Conservation (phyloP, 768 basidiomycete species). For the Boletales sp. region DNA sequence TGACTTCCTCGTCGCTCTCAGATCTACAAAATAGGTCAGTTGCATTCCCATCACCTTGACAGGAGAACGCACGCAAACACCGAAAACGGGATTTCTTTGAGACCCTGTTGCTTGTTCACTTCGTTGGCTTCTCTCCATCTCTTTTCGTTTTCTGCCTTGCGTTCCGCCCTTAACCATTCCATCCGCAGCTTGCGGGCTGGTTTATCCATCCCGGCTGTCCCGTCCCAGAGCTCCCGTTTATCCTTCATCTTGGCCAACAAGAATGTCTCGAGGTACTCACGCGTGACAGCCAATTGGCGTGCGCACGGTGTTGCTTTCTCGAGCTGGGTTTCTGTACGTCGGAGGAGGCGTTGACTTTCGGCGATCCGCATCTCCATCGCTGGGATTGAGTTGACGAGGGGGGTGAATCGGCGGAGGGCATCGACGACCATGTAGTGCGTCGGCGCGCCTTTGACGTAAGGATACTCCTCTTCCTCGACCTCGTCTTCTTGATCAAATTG, state of each 20-base stretch:
- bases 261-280: conserved; percentile 25
- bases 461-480: not conserved
- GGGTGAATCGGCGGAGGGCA: conserved; percentile 25
- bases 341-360: conserved; percentile 17
- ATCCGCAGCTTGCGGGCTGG: conserved; percentile 20
- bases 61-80: conserved; percentile 19
- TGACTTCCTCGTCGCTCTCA: conserved; percentile 22
- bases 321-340: conserved; percentile 13
- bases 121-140: conserved; percentile 19
- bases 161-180: conserved; percentile 21
- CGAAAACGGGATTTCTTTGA: conserved; percentile 17
- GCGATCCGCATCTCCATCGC: conserved; percentile 17
- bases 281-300: conserved; percentile 18
- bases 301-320: conserved; percentile 13
- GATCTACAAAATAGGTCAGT: conserved; percentile 11
- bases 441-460: conserved; percentile 14
- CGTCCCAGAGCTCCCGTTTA: conserved; percentile 31
- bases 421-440: conserved; percentile 25
- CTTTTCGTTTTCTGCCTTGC: conserved; percentile 16
- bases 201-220: conserved; percentile 25
- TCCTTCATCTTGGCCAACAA: conserved; percentile 28
- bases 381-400: conserved; percentile 19
- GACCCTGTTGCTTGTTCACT: conserved; percentile 4
- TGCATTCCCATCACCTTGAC: not conserved
- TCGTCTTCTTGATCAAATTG: conserved; percentile 3